Conservation (phyloP, 345 rosid genomes). For the Euphorbia peplus region DNA sequence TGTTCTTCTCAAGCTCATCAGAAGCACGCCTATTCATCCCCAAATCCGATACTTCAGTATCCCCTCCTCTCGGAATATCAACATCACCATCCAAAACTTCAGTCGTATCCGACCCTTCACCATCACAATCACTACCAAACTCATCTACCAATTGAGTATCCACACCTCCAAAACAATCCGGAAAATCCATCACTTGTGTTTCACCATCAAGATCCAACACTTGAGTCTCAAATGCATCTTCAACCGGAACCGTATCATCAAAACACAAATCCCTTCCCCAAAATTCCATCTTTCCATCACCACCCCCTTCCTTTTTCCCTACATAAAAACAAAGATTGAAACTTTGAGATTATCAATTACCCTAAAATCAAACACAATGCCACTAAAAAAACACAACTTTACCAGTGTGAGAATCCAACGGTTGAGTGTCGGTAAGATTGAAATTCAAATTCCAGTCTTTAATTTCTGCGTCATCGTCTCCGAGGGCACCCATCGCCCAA, state of each 20-base stretch:
- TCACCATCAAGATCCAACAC: slow-evolving; percentile 21
- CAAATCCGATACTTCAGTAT: slow-evolving; percentile 20
- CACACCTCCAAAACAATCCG: slow-evolving; percentile 10
- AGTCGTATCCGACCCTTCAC: slow-evolving; percentile 47
- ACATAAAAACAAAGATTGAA: too few relatives aligned
- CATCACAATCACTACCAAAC: slow-evolving; percentile 43
- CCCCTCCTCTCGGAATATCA: slow-evolving; percentile 24
- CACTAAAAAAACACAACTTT: background rate
- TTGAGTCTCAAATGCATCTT: slow-evolving; percentile 39
- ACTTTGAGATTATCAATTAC: too few relatives aligned
- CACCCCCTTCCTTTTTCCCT: slow-evolving; percentile 25
- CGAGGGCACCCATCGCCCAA: slow-evolving; percentile 26
- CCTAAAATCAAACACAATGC: background rate
- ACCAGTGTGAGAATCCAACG: slow-evolving; percentile 24
- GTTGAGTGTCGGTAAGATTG: slow-evolving; percentile 1
- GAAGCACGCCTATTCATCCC: slow-evolving; percentile 21
- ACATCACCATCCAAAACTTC: slow-evolving; percentile 40
- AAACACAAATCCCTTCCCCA: slow-evolving; percentile 5
- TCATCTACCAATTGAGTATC: slow-evolving; percentile 28
- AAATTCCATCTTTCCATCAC: slow-evolving; percentile 2
- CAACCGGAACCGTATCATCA: slow-evolving; percentile 28
- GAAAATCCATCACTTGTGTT: slow-evolving; percentile 29
- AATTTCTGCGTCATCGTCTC: slow-evolving; percentile 5
- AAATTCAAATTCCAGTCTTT: slow-evolving; percentile 7
- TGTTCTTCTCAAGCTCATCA: slow-evolving; percentile 17